Base-by-base conservation (phyloP, 495 filamentous ascomycete genomes). In the Neurospora sp. region DNA sequence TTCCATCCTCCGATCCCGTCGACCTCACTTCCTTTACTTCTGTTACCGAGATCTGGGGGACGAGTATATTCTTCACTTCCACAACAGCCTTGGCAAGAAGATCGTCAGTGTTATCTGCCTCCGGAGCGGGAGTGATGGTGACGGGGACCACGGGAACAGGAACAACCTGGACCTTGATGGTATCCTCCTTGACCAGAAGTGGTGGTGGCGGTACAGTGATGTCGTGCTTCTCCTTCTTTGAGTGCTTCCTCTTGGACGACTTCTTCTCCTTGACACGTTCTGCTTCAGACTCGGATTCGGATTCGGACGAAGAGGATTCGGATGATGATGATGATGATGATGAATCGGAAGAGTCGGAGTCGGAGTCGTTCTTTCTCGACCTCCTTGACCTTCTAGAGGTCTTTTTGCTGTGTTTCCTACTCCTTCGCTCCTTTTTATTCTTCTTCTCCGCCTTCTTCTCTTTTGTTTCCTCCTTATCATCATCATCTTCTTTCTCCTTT, bases 51-150 rank as follows among this genome's bases (percentile, higher is more conserved):
- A 65, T 65, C 27, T 65, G 53, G 2, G 53, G 27, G 2, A 61
- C 4, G 27, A 80, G 22, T 3, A 59, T 8, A 16, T 22, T 12
- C 53, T 35, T 31, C 5, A 35, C 5, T 61, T 38, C 79, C 74
- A 41, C 53, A 1, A 71, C 78, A n/a, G 74, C 78, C 10, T 74
- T 73, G 69, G 73, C 53, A 3, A 73, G 76, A 3, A 73, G 76
- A 40, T 76, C 80, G 4, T 74, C 73, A 68, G 71, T 80, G 31
- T 69, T 73, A 27, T 77, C 72, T 44, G 0, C 16, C 31, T 35
- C 31, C 3, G 31, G 31, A 35, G 31, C 16, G 40, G 14, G 14
- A 8, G 71, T 42, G 14, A 27, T 68, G 45, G 35, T 35, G 31
- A 35, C 31, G 31, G 31, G 31, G 4, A 35, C 31, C 31, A 35